Base-by-base conservation (phyloP, 441 rosid genomes). In the Populus hybrid region DNA sequence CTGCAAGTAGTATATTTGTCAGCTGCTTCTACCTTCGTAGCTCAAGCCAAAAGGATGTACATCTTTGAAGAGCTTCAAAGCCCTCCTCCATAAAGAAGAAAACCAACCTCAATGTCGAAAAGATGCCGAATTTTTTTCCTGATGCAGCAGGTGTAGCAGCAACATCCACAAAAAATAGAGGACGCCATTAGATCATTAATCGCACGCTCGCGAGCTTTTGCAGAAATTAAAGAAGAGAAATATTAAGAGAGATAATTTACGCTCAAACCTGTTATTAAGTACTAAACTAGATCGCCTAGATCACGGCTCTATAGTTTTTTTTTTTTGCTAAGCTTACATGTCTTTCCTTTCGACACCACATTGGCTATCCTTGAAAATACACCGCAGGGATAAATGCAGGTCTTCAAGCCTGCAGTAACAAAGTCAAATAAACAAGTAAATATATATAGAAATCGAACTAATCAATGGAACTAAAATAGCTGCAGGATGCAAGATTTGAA, bases 311-410 rank as follows among this genome's bases (percentile, higher is more conserved):
- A 19, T 18, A 16, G n/a, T 0, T 9, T 69, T n/a, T 18, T 7
- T n/a, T 40, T 10, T 3, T 4, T n/a, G 10, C 1, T 1, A 24
- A 38, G 61, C 86, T 81, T 71, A 85, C 90, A 70, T 46, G 69
- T 81, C 76, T 84, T 72, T 26, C 88, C 88, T 66, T 63, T 68
- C 2, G 88, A 79, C 28, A 73, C 87, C 11, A 35, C 79, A 68
- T 80, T 79, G 0, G 87, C 83, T 67, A 84, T 84, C 57, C 79
- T 75, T 23, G 84, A 82, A 66, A 82, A 81, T 69, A 72, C 71
- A 34, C 87, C 86, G 21, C 90, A 84, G 16, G 90, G 88, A 79
- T 80, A 85, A 0, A 84, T 50, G 75, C 86, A 85, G 23, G 86
- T 75, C 78, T 84, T 85, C 67, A 82, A 66, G 77, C 85, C 88